These are phyloP conservation scores for Sophora flavescens DNA, from an alignment of 306 rosid genomes.

Conservation along the genomic window DNA sequence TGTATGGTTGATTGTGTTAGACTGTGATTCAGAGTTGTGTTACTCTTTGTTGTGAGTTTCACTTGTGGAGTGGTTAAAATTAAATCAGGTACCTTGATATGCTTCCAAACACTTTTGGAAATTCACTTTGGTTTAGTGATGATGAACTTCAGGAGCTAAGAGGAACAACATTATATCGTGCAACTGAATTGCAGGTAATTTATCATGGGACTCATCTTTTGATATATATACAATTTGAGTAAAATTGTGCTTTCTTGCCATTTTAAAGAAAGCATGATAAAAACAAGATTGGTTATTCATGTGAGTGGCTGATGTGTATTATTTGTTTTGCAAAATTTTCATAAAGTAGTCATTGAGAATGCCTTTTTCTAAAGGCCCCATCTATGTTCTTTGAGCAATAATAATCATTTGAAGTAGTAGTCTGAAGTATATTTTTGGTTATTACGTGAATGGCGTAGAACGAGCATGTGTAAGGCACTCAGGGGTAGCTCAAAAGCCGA, in stretches of 20 bases:
- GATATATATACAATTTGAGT: slow-evolving; percentile 11
- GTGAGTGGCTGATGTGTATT: slow-evolving; percentile 7
- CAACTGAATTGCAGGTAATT: slow-evolving; percentile 87
- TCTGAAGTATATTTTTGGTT: slow-evolving; percentile 3
- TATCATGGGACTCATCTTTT: slow-evolving; percentile 34
- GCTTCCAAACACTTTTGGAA: slow-evolving; percentile 85
- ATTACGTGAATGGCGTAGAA: slow-evolving; percentile 7
- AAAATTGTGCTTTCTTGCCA: not conserved
- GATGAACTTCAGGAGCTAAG: slow-evolving; percentile 82
- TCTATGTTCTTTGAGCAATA: not conserved
- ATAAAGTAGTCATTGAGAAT: not conserved
- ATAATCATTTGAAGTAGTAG: slow-evolving; percentile 23
- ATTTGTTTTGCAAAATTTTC: slow-evolving; percentile 19
- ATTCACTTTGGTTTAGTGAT: slow-evolving; percentile 90
- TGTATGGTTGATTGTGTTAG: slow-evolving; percentile 53
- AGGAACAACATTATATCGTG: slow-evolving; percentile 83
- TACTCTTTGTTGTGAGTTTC: slow-evolving; percentile 38
- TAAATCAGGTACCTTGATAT: slow-evolving; percentile 85
- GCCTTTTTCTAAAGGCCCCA: not conserved
- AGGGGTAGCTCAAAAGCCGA: not conserved
- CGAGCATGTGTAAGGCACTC: not conserved
- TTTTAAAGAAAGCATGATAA: slow-evolving; percentile 12
- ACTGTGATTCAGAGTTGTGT: slow-evolving; percentile 24
- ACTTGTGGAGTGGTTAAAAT: slow-evolving; percentile 48
- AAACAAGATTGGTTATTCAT: not conserved